These are phyloP conservation scores for Ganoderma sinense DNA, from an alignment of 1,284 basidiomycete species.

Conservation along the genomic window DNA sequence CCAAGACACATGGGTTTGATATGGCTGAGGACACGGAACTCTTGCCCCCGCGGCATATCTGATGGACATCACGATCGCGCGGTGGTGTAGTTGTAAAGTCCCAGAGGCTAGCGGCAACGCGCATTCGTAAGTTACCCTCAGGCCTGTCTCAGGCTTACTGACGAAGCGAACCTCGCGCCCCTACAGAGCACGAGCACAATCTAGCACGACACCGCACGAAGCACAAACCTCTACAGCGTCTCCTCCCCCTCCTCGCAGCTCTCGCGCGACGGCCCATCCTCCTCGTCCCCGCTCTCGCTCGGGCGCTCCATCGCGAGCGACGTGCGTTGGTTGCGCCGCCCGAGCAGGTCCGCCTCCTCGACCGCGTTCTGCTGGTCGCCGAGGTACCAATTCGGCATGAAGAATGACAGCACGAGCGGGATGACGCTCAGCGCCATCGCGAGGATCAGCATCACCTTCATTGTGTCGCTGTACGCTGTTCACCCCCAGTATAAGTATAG, in stretches of 20 bases:
- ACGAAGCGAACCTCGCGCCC: not conserved
- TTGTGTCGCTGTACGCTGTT: conserved; percentile 60
- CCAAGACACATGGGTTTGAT: no score
- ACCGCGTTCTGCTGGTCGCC: conserved; percentile 42
- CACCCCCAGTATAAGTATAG: not conserved
- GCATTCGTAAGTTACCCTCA: no score
- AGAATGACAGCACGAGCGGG: conserved; percentile 36
- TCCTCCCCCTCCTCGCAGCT: not conserved
- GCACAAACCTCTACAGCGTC: not conserved
- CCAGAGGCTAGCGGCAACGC: no score
- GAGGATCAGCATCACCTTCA: conserved; percentile 58
- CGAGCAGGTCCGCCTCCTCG: conserved; percentile 27
- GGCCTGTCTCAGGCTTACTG: no score
- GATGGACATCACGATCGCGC: no score
- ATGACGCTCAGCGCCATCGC: conserved; percentile 40
- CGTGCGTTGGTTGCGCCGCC: conserved; percentile 6
- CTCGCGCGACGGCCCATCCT: not conserved
- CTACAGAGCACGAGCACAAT: not conserved
- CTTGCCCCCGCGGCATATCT: no score
- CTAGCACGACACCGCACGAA: not conserved
- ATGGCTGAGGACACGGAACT: no score
- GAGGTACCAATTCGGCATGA: conserved; percentile 41
- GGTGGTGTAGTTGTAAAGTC: no score
- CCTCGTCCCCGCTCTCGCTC: conserved; percentile 4
- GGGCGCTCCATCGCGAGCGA: not conserved